A percentile compares a stretch with the other conserved stretches of the same genome.
Evolutionary conservation across 345 rosid genomes (phyloP).

Genomic region (Physaria fendleri): DNA sequence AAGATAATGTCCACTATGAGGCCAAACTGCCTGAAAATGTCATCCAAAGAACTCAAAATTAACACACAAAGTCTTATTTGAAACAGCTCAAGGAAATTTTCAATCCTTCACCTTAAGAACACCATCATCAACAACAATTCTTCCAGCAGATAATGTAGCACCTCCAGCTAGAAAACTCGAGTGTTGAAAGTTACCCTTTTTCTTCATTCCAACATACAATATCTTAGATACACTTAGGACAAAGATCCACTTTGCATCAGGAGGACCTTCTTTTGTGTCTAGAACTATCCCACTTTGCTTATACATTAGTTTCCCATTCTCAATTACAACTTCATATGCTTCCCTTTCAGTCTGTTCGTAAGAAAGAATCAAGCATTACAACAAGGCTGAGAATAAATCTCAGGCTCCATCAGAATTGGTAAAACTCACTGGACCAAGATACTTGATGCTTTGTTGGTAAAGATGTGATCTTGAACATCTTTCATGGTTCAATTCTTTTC

Average conservation of each 20-base stretch:
- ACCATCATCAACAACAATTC: constrained; percentile 61
- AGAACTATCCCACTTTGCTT: constrained; percentile 52
- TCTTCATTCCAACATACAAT: constrained; percentile 62
- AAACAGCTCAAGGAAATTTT: background rate
- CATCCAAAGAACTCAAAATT: constrained; percentile 19
- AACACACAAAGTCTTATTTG: no score
- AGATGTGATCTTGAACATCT: constrained; percentile 68
- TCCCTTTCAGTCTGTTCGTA: constrained; percentile 54
- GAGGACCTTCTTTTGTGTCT: constrained; percentile 51
- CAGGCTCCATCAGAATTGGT: background rate
- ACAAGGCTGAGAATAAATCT: background rate
- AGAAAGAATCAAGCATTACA: background rate
- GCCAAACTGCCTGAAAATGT: constrained; percentile 75
- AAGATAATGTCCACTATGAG: constrained; percentile 95
- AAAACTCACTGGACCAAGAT: constrained; percentile 85
- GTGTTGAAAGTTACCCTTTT: constrained; percentile 83
- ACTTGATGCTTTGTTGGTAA: constrained; percentile 86
- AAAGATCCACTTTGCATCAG: constrained; percentile 81
- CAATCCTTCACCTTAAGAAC: constrained; percentile 43
- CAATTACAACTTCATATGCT: constrained; percentile 53
- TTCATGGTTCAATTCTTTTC: constrained; percentile 60
- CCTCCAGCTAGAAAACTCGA: constrained; percentile 94
- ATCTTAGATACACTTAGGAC: constrained; percentile 69
- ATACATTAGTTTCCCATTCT: constrained; percentile 45
- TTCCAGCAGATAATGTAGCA: constrained; percentile 85